Conservation (phyloP, 768 basidiomycete species). For the Termitomyces sp. region DNA sequence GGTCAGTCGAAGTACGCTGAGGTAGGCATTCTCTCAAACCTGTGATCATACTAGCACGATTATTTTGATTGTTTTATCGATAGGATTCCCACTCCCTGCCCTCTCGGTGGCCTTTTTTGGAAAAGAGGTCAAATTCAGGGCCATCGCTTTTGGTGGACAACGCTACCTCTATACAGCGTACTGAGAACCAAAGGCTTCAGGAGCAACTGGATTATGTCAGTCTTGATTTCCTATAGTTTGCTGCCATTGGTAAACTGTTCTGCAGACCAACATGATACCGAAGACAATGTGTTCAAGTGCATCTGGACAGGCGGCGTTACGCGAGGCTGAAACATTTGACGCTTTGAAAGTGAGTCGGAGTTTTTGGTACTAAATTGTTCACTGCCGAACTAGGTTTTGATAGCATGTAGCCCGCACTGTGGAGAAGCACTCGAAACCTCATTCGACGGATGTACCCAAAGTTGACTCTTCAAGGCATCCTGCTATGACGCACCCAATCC, state of each 20-base stretch:
- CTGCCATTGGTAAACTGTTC: not conserved
- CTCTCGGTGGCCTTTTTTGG: slow-evolving; percentile 4
- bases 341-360: not conserved
- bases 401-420: not conserved
- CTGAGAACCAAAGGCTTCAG: not conserved
- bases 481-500: not conserved
- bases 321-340: not conserved
- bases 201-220: slow-evolving; percentile 36
- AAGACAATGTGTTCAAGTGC: slow-evolving; percentile 1
- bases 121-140: slow-evolving; percentile 3
- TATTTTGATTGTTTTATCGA: not conserved
- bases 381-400: not conserved
- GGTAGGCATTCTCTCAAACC: not conserved
- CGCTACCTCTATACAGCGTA: not conserved
- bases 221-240: slow-evolving; percentile 19
- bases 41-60: not conserved
- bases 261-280: not conserved
- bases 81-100: not conserved
- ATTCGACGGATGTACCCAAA: not conserved
- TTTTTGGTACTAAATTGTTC: not conserved
- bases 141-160: slow-evolving; percentile 1
- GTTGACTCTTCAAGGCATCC: not conserved
- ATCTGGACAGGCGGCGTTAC: slow-evolving; percentile 1
- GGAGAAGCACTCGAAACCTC: not conserved
- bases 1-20: not conserved